phyloP scores from a whole-genome alignment of 2,329 filamentous ascomycete genomes.

The Colletotrichum sp. region DNA sequence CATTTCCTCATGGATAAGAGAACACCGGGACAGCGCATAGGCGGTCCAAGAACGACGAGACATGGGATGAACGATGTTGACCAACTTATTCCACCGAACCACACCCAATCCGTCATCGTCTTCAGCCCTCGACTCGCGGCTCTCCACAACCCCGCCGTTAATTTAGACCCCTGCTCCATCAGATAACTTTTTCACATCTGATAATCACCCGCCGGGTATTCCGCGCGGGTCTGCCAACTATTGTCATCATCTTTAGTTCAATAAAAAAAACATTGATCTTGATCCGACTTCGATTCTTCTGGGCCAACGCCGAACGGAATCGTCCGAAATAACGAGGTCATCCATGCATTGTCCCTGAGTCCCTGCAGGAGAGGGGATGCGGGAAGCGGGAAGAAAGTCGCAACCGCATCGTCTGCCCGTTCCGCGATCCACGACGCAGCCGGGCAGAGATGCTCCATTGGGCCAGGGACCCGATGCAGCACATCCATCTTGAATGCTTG shows the following conservation, averaged over 20 bases:
- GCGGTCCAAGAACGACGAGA: not conserved
- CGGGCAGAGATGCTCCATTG: slow-evolving; percentile 6
- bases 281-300: not conserved
- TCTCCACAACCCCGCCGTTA: not conserved
- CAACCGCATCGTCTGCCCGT: not conserved
- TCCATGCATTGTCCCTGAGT: not conserved
- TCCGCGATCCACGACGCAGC: not conserved
- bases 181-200: slow-evolving; percentile 13
- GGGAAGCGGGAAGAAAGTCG: not conserved
- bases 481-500: slow-evolving; percentile 3
- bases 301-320: not conserved
- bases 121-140: not conserved
- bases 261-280: not conserved
- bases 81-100: not conserved
- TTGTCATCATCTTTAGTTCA: not conserved
- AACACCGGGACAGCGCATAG: not conserved
- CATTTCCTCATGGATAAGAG: not conserved
- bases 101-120: not conserved
- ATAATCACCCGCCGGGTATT: not conserved
- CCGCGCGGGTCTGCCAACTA: not conserved
- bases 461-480: slow-evolving; percentile 10
- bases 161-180: slow-evolving; percentile 9
- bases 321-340: not conserved
- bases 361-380: not conserved
- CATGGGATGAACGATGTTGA: not conserved